These are phyloP conservation scores for Backusella tarrabulga DNA, from an alignment of 192 early-diverging fungal genomes.

Conservation along the genomic window DNA sequence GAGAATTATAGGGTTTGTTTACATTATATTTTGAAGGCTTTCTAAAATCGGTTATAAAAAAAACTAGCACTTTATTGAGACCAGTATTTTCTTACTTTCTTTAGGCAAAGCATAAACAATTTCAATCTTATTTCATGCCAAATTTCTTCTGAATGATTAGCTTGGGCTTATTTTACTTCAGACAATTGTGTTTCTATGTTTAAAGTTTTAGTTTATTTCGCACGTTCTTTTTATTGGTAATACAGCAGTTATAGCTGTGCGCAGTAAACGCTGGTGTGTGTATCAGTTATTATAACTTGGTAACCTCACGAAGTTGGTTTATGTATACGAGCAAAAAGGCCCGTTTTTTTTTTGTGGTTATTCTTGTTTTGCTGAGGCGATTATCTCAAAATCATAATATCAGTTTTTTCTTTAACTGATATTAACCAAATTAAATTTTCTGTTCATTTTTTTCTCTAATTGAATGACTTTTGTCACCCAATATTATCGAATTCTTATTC, in stretches of 20 bases:
- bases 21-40: not conserved
- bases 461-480: not conserved
- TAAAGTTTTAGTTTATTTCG: constrained; percentile 3
- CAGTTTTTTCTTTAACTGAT: not conserved
- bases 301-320: not conserved
- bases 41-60: not conserved
- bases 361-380: not conserved
- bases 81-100: not conserved
- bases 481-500: not conserved
- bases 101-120: not conserved
- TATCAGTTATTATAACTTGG: constrained; percentile 7
- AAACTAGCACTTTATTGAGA: not conserved
- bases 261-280: constrained; percentile 2
- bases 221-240: not conserved
- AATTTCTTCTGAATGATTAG: not conserved
- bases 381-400: not conserved
- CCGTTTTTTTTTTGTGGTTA: not conserved
- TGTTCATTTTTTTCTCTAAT: not conserved
- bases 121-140: not conserved
- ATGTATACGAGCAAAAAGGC: not conserved
- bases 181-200: not conserved
- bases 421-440: not conserved
- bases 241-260: not conserved
- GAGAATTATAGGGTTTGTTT: not conserved
- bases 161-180: not conserved